These are phyloP conservation scores for Aspergillus bertholletiae DNA, from an alignment of 495 filamentous ascomycete species.

Conservation along the genomic window DNA sequence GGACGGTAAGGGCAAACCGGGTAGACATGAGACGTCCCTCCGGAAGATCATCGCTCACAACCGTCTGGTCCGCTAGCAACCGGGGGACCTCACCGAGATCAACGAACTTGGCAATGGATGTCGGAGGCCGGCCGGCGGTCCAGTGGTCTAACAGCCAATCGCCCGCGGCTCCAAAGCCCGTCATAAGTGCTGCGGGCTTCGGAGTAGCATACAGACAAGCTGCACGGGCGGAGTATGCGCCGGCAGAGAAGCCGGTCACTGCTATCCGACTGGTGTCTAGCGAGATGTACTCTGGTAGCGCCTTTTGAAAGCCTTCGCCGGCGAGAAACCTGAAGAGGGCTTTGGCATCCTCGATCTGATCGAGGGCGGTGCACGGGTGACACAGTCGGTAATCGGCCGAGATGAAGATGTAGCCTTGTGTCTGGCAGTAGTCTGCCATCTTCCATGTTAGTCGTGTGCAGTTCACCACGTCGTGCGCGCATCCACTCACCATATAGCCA, in stretches of 20 bases:
- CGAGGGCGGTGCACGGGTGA: constrained; percentile 19
- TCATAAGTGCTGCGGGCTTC: constrained; percentile 27
- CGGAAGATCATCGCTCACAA: constrained; percentile 17
- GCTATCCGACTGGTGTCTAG: constrained; percentile 26
- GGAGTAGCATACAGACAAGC: constrained; percentile 33
- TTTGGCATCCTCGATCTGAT: constrained; percentile 27
- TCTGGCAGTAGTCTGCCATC: constrained; percentile 21
- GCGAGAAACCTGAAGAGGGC: constrained; percentile 22
- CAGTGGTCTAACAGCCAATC: constrained; percentile 28
- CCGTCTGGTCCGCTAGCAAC: constrained; percentile 9
- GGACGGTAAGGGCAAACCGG: constrained; percentile 15
- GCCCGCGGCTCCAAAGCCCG: constrained; percentile 29
- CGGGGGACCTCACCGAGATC: constrained; percentile 8
- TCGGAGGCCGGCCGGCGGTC: constrained; percentile 12
- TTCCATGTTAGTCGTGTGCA: background rate
- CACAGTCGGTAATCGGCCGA: constrained; percentile 29
- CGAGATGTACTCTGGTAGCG: constrained; percentile 12
- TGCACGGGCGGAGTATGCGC: constrained; percentile 33
- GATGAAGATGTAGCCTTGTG: constrained; percentile 24
- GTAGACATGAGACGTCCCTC: background rate
- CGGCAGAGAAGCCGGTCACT: constrained; percentile 35
- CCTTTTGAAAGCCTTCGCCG: constrained; percentile 3
- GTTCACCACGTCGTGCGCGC: background rate
- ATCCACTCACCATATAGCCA: constrained; percentile 19
- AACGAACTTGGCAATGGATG: constrained; percentile 14